These are phyloP conservation scores for Cytospora piceae DNA, from an alignment of 2,329 filamentous ascomycete genomes.

Conservation along the genomic window DNA sequence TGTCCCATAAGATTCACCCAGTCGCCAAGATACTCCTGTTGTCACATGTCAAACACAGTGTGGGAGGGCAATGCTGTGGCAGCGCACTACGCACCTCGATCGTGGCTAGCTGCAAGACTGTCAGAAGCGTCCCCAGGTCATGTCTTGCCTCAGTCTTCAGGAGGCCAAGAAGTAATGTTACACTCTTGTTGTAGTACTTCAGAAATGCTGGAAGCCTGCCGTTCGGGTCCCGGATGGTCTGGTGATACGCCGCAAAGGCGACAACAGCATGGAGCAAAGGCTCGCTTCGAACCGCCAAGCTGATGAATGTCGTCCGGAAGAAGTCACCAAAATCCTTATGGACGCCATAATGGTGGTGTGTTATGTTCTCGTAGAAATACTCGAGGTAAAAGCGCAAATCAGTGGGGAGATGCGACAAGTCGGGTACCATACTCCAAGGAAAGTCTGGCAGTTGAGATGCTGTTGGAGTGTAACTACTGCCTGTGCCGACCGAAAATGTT, in stretches of 20 bases:
- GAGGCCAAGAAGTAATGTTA: slow-evolving; percentile 73
- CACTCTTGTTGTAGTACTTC: slow-evolving; percentile 86
- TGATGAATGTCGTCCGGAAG: slow-evolving; percentile 71
- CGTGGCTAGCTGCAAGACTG: slow-evolving; percentile 87
- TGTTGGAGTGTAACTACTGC: slow-evolving; percentile 42
- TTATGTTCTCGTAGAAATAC: slow-evolving; percentile 79
- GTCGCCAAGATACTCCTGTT: slow-evolving; percentile 88
- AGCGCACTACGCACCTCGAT: slow-evolving; percentile 69
- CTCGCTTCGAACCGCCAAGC: slow-evolving; percentile 73
- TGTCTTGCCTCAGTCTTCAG: slow-evolving; percentile 73
- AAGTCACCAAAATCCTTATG: slow-evolving; percentile 73
- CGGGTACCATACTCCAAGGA: slow-evolving; percentile 39
- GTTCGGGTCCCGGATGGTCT: slow-evolving; percentile 69
- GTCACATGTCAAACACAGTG: slow-evolving; percentile 32
- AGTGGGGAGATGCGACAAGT: slow-evolving; percentile 63
- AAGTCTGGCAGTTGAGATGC: slow-evolving; percentile 39
- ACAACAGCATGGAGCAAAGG: slow-evolving; percentile 84
- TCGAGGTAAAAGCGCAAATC: slow-evolving; percentile 79
- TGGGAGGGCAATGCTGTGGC: slow-evolving; percentile 29
- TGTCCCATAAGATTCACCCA: slow-evolving; percentile 94
- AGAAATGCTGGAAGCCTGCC: slow-evolving; percentile 82
- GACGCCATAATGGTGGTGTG: slow-evolving; percentile 80
- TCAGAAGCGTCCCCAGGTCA: slow-evolving; percentile 75
- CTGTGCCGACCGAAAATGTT: slow-evolving; percentile 51
- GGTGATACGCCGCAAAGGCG: slow-evolving; percentile 87